A percentile compares a stretch with the other conserved stretches of the same genome.
phyloP scores from a whole-genome alignment of 441 rosid species.

The Codiaeum variegatum region DNA sequence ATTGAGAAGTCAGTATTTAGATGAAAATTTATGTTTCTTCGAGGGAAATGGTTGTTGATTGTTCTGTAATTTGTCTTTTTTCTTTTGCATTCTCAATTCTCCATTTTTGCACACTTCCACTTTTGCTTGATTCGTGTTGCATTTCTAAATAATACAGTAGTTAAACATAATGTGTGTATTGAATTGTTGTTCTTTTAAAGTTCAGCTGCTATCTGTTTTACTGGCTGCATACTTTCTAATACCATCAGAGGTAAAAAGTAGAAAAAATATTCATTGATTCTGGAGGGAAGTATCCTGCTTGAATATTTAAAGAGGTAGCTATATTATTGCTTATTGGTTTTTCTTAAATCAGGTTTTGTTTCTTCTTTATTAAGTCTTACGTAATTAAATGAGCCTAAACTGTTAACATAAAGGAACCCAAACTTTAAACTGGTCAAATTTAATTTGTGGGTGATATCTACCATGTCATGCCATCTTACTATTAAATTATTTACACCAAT shows the following conservation, averaged over 20 bases:
- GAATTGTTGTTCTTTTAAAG: not conserved
- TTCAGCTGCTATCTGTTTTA: not conserved
- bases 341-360: not conserved
- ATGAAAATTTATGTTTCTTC: not conserved
- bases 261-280: not conserved
- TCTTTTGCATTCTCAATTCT: not conserved
- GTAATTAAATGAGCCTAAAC: not conserved
- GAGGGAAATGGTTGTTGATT: slow-evolving; percentile 4
- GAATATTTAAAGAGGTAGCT: not conserved
- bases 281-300: not conserved
- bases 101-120: not conserved
- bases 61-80: not conserved
- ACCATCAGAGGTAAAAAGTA: not conserved
- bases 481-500: not conserved
- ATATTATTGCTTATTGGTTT: not conserved
- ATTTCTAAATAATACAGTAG: too few relatives aligned
- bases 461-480: not conserved
- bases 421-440: not conserved
- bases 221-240: not conserved
- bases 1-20: not conserved
- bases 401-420: not conserved
- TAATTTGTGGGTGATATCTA: not conserved
- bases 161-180: too few relatives aligned
- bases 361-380: not conserved
- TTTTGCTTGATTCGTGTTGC: not conserved